These are phyloP conservation scores for Paecilomyces sp. DNA, from an alignment of 2,329 filamentous ascomycete genomes.

Conservation along the genomic window DNA sequence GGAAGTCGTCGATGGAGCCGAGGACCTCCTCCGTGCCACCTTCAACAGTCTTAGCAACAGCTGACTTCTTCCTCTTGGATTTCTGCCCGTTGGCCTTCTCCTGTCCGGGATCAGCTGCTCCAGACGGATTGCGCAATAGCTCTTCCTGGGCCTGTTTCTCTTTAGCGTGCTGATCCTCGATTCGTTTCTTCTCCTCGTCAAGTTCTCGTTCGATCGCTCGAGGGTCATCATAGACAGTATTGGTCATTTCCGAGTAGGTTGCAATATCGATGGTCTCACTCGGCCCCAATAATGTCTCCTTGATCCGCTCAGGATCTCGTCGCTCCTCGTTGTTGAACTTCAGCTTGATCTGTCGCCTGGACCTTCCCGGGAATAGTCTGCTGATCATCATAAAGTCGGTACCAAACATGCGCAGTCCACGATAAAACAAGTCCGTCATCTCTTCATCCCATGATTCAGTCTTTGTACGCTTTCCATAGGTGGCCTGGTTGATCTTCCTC, in stretches of 20 bases:
- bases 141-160: conserved; percentile 39
- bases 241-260: conserved; percentile 40
- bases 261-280: conserved; percentile 36
- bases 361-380: conserved; percentile 53
- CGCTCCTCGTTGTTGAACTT: conserved; percentile 59
- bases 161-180: conserved; percentile 40
- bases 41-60: conserved; percentile 14
- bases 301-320: conserved; percentile 46
- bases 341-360: conserved; percentile 55
- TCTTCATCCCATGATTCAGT: conserved; percentile 51
- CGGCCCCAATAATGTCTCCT: conserved; percentile 42
- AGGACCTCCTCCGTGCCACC: conserved; percentile 35
- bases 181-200: conserved; percentile 38
- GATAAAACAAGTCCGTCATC: conserved; percentile 55
- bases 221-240: conserved; percentile 36
- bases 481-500: conserved; percentile 39
- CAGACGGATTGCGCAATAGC: conserved; percentile 33
- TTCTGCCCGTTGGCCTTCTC: conserved; percentile 23
- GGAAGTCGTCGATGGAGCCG: conserved; percentile 30
- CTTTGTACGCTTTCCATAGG: conserved; percentile 45
- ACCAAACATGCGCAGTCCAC: conserved; percentile 55
- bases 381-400: conserved; percentile 60
- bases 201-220: conserved; percentile 32
- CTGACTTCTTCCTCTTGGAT: conserved; percentile 21
- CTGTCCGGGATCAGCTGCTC: conserved; percentile 17